Conservation (phyloP, 148 eudicot genomes). For the Hydrangea macrophylla region DNA sequence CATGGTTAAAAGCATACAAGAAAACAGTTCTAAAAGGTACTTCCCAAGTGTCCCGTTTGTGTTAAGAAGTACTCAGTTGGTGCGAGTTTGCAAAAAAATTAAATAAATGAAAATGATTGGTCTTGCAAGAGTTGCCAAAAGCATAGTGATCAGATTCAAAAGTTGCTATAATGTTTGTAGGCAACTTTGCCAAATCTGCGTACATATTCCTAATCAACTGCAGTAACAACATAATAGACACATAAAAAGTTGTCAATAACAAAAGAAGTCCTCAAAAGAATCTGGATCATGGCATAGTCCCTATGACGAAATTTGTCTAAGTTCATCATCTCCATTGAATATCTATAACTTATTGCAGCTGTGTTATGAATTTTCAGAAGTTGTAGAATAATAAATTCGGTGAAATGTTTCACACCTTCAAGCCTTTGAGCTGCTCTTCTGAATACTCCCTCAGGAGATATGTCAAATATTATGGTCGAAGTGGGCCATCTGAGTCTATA, state of each 20-base stretch:
- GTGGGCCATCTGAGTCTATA: constrained; percentile 80
- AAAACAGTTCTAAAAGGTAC: background rate
- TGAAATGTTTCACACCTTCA: constrained; percentile 38
- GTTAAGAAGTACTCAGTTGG: background rate
- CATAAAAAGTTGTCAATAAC: too few species aligned
- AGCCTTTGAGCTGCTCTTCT: constrained; percentile 45
- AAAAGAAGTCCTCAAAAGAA: background rate
- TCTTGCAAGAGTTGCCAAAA: background rate
- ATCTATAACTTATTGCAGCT: background rate
- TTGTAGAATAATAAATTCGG: background rate
- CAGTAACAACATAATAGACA: background rate
- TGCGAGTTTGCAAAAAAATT: too few species aligned
- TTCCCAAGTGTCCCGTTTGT: too few species aligned
- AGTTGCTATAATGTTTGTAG: background rate
- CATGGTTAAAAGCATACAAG: background rate
- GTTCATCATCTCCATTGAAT: background rate
- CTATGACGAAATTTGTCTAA: background rate
- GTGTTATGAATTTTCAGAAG: background rate
- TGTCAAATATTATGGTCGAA: constrained; percentile 69
- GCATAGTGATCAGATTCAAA: background rate
- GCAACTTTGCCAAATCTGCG: background rate
- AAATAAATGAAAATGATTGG: background rate
- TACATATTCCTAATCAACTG: too few species aligned
- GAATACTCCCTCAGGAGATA: constrained; percentile 61
- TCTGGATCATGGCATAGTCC: background rate